Evolutionary conservation across 208 protist species (phyloP).

Genomic region (Leishmania major): DNA sequence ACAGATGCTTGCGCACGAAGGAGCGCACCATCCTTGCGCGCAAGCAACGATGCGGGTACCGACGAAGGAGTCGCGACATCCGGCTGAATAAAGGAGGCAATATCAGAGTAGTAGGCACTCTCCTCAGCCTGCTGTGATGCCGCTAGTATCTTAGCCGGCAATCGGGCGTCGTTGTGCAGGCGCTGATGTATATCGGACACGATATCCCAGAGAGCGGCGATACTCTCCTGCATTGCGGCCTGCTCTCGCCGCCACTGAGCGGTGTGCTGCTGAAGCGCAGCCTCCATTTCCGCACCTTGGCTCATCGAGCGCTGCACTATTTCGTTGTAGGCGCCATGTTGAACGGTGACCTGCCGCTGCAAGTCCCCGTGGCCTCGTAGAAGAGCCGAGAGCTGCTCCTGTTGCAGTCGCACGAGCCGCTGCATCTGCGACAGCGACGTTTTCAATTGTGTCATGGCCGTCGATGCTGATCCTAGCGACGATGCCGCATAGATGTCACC

Average conservation of each 20-base stretch:
- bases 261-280: constrained; percentile 9
- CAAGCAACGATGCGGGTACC: not conserved
- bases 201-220: constrained; percentile 15
- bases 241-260: constrained; percentile 14
- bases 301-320: constrained; percentile 8
- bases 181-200: constrained; percentile 15
- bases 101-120: constrained; percentile 36
- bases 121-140: constrained; percentile 2
- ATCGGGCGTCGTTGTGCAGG: not conserved
- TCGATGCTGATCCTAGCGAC: not conserved
- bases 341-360: constrained; percentile 17
- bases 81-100: constrained; percentile 25
- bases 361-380: constrained; percentile 23
- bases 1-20: not conserved
- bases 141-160: not conserved
- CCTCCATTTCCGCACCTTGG: constrained; percentile 10
- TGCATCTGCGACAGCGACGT: constrained; percentile 15
- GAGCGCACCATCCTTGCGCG: not conserved
- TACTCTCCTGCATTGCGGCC: constrained; percentile 8
- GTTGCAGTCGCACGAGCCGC: constrained; percentile 15
- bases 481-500: not conserved
- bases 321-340: constrained; percentile 16
- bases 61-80: not conserved
- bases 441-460: not conserved
- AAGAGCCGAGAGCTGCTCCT: constrained; percentile 25